Base-by-base conservation (phyloP, 1,139 yeast genomes). In the Magnusiomyces sp. region DNA sequence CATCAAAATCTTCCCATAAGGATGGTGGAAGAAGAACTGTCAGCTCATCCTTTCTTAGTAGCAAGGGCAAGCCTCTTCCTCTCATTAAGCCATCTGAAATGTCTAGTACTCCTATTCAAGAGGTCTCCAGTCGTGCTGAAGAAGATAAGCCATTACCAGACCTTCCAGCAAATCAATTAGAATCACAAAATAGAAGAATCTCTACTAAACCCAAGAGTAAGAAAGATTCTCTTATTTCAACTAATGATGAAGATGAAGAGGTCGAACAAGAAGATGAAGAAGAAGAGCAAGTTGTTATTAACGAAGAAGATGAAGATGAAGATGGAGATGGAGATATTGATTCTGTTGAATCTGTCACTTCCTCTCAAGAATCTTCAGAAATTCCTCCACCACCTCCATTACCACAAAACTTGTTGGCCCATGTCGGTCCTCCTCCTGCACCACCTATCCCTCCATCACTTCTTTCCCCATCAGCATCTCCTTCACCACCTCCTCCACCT, bases 371-470 rank as follows among this genome's bases (percentile, higher is more conserved):
- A 13, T 68, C 71, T 5, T 66, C 71, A 10, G 67, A 69, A 9
- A 71, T 72, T 2, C 71, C 73, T 1, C 70, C 71, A n/a, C 54
- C 67, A 5, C 69, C 69, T 5, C 29, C 29, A 23, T 23, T 23
- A 23, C 29, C 29, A 5, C 6, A 23, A 23, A 23, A 23, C 29
- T 7, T 23, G 6, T 23, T 23, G 29, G 4, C 29, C 7, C 4
- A 23, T 23, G 29, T 7, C 4, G 29, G 29, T 23, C 48, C 55
- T n/a, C 56, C 58, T 2, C 52, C 55, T 3, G 48, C 50, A 11
- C 51, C 54, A 17, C 55, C 56, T 5, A 55, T 57, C 2, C 61
- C 62, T 13, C 61, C 61, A 20, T 56, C 63, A n/a, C 60, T 67
- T 1, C 68, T 68, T 5, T 46, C 53, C 13, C 55, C 56, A 2